Evolutionary conservation across 805 yeast species (phyloP), one percentile per base, ranked within the genome.

Genomic region (Zygotorulaspora chibaensis): DNA sequence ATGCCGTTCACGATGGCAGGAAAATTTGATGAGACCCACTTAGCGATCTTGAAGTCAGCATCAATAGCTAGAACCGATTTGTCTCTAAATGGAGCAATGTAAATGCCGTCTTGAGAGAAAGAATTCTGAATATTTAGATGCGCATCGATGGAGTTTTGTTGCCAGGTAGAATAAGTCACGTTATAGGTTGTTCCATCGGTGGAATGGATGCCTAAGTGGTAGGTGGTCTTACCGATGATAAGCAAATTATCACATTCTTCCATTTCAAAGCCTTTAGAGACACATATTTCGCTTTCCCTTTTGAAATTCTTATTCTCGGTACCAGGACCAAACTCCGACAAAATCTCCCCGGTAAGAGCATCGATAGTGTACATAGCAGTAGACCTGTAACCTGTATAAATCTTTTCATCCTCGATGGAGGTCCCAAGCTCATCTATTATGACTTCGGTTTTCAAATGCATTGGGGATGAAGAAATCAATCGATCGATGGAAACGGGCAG

Each of bases 81-180:
- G 61, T 88, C 95, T 58, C 84, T 87, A 59, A 87, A 81, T 1
- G 97, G 95, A 5, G 91, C 82, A 51, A 91, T 80, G 53, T 84
- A 85, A 2, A 88, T 68, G 29, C 82, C 81, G 64, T 90, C 98
- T 13, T 74, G 62, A 3, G 95, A 80, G 17, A 73, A 70, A 39
- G 68, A 68, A 50, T 78, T 75, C 52, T 80, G 80, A 30, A 58
- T 56, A 2, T 70, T 71, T 35, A 79, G 63, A 47, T 70, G 74
- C 11, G 68, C 69, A 63, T 91, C 96, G 42, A 89, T 70, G 53
- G 87, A 81, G 63, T 91, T 91, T 37, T 96, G 95, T 8, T 93
- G 95, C 96, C 97, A 93, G 30, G 83, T 75, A 1, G 95, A 75
- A 59, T 84, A 89, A 0, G 90, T 81, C 13, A 93, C 86, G 57